phyloP scores from a whole-genome alignment of 169 alveolate species.

The Perkinsus olseni region DNA sequence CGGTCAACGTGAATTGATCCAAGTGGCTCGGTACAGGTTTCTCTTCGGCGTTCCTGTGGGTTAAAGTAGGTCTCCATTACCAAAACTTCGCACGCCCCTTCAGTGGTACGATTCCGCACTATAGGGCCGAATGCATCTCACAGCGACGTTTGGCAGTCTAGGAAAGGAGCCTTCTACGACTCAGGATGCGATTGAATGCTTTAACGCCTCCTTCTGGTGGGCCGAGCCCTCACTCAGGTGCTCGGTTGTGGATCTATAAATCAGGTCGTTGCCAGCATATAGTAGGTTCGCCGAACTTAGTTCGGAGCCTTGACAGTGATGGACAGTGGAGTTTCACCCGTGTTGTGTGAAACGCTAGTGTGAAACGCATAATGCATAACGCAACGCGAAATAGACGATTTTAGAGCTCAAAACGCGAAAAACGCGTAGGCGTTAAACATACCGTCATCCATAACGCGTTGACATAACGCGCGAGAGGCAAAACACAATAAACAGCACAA shows the following conservation, averaged over 20 bases:
- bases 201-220: background rate
- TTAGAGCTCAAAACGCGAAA: background rate
- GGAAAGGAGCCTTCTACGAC: background rate
- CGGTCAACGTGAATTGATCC: slow-evolving; percentile 14
- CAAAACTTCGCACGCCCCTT: background rate
- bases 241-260: background rate
- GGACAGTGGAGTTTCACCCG: background rate
- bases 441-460: background rate
- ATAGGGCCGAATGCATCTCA: background rate
- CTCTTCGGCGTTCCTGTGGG: background rate
- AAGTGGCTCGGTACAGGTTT: slow-evolving; percentile 8
- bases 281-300: no score
- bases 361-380: background rate
- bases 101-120: background rate
- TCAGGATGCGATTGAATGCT: background rate
- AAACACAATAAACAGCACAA: background rate
- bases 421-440: background rate
- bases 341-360: no score
- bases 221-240: background rate
- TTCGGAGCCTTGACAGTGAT: no score
- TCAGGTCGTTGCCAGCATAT: background rate
- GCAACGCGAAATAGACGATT: background rate
- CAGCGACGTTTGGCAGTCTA: background rate
- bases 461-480: background rate
- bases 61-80: background rate